A percentile compares a stretch with the other conserved stretches of the same genome.
phyloP scores from a whole-genome alignment of 75 land plant genomes.

The Cupressus sempervirens region DNA sequence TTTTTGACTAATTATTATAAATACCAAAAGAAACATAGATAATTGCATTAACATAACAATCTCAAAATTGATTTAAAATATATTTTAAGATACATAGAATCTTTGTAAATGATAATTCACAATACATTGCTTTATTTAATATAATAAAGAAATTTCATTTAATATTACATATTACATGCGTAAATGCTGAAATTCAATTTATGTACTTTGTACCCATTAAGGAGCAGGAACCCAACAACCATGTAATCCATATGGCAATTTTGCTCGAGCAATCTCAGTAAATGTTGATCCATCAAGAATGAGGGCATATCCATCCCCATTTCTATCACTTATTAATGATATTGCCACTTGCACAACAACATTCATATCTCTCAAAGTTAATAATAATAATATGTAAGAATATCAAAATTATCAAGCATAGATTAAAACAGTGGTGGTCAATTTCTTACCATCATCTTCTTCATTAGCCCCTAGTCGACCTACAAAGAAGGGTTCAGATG shows the following conservation, averaged over 20 bases:
- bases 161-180: no score
- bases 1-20: no score
- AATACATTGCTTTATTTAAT: no score
- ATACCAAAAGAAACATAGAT: no score
- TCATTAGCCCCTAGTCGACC: slow-evolving; percentile 58
- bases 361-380: not conserved
- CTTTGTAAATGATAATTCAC: no score
- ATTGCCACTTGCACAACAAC: slow-evolving; percentile 54
- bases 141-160: no score
- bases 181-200: not conserved
- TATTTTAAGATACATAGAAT: no score
- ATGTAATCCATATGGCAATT: slow-evolving; percentile 68
- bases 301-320: slow-evolving; percentile 57
- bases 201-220: not conserved
- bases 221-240: slow-evolving; percentile 64
- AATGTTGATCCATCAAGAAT: slow-evolving; percentile 58
- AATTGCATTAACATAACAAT: no score
- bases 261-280: slow-evolving; percentile 62
- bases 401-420: not conserved
- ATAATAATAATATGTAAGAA: no score
- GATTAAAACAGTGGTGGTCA: not conserved
- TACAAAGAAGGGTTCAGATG: slow-evolving; percentile 83
- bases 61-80: no score
- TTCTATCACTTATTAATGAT: slow-evolving; percentile 55
- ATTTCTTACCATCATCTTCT: slow-evolving; percentile 75